Evolutionary conservation across 441 rosid genomes (phyloP).

Genomic region (Biscutella laevigata): DNA sequence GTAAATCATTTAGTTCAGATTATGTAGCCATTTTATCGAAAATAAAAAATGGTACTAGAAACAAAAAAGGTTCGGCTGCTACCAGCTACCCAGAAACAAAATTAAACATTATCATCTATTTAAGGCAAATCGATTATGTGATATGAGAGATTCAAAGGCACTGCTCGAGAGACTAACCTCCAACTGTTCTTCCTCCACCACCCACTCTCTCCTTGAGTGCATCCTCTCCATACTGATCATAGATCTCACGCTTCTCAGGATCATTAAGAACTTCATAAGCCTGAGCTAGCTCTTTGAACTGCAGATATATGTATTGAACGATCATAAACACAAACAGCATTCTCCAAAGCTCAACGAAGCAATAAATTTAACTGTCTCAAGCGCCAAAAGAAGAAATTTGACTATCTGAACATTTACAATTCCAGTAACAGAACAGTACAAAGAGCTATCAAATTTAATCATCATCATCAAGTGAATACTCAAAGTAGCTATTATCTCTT

Average conservation of each 20-base stretch:
- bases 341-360: conserved; percentile 9
- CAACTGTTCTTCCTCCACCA: conserved; percentile 58
- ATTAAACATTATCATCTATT: neutral
- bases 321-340: neutral
- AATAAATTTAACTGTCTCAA: neutral
- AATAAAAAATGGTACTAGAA: too few species aligned
- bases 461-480: neutral
- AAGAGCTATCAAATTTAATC: neutral
- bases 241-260: conserved; percentile 84
- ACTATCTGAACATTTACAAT: neutral
- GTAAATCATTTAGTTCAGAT: too few species aligned
- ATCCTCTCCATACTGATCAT: conserved; percentile 93
- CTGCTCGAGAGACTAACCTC: conserved; percentile 34
- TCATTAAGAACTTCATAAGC: conserved; percentile 89
- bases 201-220: conserved; percentile 89
- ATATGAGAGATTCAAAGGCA: neutral
- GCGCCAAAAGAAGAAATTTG: neutral
- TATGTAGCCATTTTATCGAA: too few species aligned
- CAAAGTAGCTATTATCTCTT: too few species aligned
- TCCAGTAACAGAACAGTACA: neutral
- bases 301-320: conserved; percentile 13
- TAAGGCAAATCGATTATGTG: neutral
- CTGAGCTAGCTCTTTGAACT: conserved; percentile 93
- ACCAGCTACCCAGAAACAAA: conserved; percentile 34
- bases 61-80: too few species aligned